Percentiles rank a stretch among this genome's conserved stretches.
These are phyloP conservation scores for Starmerella ratchasimensis DNA, from an alignment of 805 yeast species.

Conservation along the genomic window DNA sequence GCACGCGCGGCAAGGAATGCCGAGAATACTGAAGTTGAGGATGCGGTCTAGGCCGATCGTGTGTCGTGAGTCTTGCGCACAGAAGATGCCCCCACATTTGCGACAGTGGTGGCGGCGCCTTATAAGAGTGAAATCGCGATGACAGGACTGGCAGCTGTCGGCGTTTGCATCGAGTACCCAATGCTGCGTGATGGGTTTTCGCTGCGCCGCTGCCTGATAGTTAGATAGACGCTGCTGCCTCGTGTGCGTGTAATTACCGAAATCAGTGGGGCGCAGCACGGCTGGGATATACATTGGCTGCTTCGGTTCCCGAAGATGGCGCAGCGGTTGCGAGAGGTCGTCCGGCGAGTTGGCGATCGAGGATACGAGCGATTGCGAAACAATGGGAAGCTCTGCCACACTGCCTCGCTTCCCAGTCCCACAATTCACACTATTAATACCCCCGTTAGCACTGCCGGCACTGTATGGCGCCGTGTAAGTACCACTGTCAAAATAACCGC, in stretches of 20 bases:
- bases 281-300: constrained; percentile 87
- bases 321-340: constrained; percentile 27
- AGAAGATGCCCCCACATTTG: constrained; percentile 69
- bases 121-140: constrained; percentile 55
- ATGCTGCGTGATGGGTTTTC: constrained; percentile 27
- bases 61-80: constrained; percentile 51
- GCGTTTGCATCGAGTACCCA: constrained; percentile 54
- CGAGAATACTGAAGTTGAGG: constrained; percentile 45
- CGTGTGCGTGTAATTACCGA: constrained; percentile 20
- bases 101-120: constrained; percentile 77
- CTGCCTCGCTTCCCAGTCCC: too few relatives aligned
- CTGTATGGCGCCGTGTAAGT: not conserved
- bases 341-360: constrained; percentile 14
- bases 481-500: constrained; percentile 1
- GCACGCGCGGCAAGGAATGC: constrained; percentile 57
- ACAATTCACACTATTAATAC: too few relatives aligned
- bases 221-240: constrained; percentile 6
- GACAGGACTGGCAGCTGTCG: constrained; percentile 53
- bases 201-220: constrained; percentile 17
- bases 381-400: not conserved
- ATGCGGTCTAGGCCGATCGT: constrained; percentile 40
- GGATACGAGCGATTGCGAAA: constrained; percentile 2
- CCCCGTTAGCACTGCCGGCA: not conserved
- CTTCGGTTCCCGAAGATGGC: constrained; percentile 66
- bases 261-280: constrained; percentile 45